A percentile compares a stretch with the other conserved stretches of the same genome.
Evolutionary conservation across 83 land plant genomes (phyloP).

Genomic region (Diphasiastrum complanatum): DNA sequence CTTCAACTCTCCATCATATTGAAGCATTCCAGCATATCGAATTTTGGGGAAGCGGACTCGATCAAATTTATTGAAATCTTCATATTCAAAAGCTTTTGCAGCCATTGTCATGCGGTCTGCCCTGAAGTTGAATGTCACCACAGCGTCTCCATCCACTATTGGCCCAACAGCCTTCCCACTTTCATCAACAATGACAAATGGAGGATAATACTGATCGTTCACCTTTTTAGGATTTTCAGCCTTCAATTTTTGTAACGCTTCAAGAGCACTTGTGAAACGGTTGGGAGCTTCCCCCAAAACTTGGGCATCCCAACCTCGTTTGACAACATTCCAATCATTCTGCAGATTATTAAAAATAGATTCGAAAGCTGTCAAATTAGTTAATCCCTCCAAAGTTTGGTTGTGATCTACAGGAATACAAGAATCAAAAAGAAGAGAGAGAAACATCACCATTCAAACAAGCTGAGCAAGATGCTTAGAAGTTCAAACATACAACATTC

Average conservation of each 20-base stretch:
- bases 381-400: no score
- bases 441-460: not conserved
- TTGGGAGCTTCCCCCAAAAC: conserved; percentile 96
- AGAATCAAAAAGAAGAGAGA: not conserved
- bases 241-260: conserved; percentile 82
- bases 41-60: conserved; percentile 81
- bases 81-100: conserved; percentile 90
- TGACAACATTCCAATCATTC: conserved; percentile 97
- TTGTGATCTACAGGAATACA: not conserved
- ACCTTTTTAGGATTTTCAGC: conserved; percentile 45
- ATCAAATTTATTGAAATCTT: conserved; percentile 73
- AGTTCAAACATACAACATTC: not conserved
- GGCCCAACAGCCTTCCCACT: conserved; percentile 80
- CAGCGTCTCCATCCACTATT: conserved; percentile 90
- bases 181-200: conserved; percentile 88
- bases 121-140: conserved; percentile 86
- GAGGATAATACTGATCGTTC: conserved; percentile 82
- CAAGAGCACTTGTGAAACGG: conserved; percentile 77
- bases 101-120: conserved; percentile 96
- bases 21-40: conserved; percentile 92
- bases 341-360: conserved; percentile 20
- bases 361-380: no score
- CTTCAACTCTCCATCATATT: conserved; percentile 97
- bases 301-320: conserved; percentile 99
- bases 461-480: not conserved